These are phyloP conservation scores for Pseudopyricularia javanii DNA, from an alignment of 2,329 filamentous ascomycete genomes.

Conservation along the genomic window DNA sequence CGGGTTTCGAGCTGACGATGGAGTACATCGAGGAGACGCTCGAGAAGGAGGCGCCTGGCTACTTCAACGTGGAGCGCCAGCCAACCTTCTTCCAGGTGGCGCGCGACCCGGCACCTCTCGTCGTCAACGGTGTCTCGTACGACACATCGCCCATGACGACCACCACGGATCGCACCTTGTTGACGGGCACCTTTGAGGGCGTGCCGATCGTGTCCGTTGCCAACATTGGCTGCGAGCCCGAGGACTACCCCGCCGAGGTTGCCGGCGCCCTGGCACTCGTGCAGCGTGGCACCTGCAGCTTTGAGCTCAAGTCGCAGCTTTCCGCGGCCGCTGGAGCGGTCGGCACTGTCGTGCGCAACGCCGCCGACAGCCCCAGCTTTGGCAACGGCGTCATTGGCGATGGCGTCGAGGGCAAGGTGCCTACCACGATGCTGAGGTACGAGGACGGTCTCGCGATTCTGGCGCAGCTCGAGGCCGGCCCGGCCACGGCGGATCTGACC, in stretches of 20 bases:
- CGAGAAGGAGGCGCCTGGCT: not conserved
- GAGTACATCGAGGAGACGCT: conserved; percentile 3
- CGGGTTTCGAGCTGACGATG: conserved; percentile 2
- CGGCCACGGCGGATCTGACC: conserved; percentile 13
- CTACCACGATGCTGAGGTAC: conserved; percentile 38
- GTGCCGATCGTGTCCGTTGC: conserved; percentile 29
- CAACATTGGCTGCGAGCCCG: conserved; percentile 38
- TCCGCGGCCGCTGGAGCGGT: conserved; percentile 45
- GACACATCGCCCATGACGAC: conserved; percentile 27
- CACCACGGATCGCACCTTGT: conserved; percentile 32
- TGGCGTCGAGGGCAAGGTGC: conserved; percentile 30
- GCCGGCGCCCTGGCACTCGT: conserved; percentile 47
- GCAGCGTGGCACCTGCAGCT: conserved; percentile 44
- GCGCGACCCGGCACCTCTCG: conserved; percentile 9
- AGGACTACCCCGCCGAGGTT: conserved; percentile 38
- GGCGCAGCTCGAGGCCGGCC: conserved; percentile 15
- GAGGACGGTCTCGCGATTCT: conserved; percentile 26
- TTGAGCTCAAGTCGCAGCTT: conserved; percentile 41
- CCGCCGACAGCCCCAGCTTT: conserved; percentile 32
- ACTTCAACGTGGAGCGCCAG: conserved; percentile 1
- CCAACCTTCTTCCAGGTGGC: not conserved
- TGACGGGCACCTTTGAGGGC: conserved; percentile 7
- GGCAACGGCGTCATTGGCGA: conserved; percentile 39
- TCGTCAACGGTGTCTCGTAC: conserved; percentile 15
- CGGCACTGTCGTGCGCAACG: conserved; percentile 51